phyloP scores from a whole-genome alignment of 306 rosid species.

The Cercis canadensis region DNA sequence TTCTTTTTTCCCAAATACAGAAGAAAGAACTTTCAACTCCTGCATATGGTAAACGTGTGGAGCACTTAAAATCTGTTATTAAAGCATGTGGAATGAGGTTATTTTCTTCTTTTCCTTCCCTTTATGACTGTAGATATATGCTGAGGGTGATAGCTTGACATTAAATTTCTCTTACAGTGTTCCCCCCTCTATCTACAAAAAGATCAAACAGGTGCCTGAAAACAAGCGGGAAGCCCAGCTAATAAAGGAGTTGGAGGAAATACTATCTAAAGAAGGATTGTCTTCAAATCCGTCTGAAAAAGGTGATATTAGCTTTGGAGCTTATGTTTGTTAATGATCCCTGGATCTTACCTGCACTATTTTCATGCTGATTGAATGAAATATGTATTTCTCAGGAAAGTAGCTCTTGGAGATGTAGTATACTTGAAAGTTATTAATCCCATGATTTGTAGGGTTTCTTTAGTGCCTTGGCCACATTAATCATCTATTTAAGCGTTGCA shows the following conservation, averaged over 20 bases:
- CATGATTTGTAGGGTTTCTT: not conserved
- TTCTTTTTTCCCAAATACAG: slow-evolving; percentile 48
- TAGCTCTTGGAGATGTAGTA: not conserved
- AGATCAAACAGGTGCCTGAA: slow-evolving; percentile 88
- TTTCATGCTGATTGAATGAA: slow-evolving; percentile 38
- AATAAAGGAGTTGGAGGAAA: slow-evolving; percentile 85
- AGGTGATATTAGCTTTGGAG: slow-evolving; percentile 56
- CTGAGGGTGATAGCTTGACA: slow-evolving; percentile 38
- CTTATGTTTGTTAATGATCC: slow-evolving; percentile 26
- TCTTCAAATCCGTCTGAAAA: slow-evolving; percentile 85
- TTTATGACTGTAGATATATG: slow-evolving; percentile 33
- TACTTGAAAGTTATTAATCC: not conserved
- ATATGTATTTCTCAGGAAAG: slow-evolving; percentile 20
- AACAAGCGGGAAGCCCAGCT: slow-evolving; percentile 80
- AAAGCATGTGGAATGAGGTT: slow-evolving; percentile 98
- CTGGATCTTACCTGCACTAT: slow-evolving; percentile 26
- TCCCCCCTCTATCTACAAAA: slow-evolving; percentile 83
- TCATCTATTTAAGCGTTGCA: not conserved
- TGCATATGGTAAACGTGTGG: slow-evolving; percentile 86
- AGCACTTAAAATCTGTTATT: slow-evolving; percentile 84
- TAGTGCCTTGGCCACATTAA: slow-evolving; percentile 16
- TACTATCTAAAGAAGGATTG: slow-evolving; percentile 84
- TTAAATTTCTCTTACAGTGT: slow-evolving; percentile 59
- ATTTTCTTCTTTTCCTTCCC: slow-evolving; percentile 39
- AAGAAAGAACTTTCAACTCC: slow-evolving; percentile 82